Evolutionary conservation across 2,329 filamentous ascomycete genomes (phyloP).

Genomic region (Fusarium sp.): DNA sequence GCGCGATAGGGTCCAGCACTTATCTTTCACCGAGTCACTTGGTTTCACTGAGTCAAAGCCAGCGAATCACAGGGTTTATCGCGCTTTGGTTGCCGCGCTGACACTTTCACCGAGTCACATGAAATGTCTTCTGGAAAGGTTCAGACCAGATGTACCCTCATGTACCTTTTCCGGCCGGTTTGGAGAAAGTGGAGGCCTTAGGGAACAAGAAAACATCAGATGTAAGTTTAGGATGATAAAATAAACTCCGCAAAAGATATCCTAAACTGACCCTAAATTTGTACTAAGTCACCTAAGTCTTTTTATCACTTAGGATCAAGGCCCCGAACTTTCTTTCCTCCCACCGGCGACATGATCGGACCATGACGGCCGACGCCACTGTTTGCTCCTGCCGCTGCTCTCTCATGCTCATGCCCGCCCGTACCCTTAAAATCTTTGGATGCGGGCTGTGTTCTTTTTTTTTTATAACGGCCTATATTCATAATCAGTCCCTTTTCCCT

Average conservation of each 20-base stretch:
- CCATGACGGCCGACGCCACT: slow-evolving; percentile 34
- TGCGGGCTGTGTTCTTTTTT: neutral
- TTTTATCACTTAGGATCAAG: neutral
- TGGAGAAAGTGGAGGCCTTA: neutral
- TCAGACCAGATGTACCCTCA: slow-evolving; percentile 12
- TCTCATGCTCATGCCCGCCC: neutral
- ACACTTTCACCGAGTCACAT: slow-evolving; percentile 19
- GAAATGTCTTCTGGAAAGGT: neutral
- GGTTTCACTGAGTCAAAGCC: slow-evolving; percentile 31
- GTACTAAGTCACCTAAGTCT: neutral
- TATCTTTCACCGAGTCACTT: slow-evolving; percentile 33
- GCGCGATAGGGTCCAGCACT: neutral
- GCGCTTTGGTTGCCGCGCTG: slow-evolving; percentile 22
- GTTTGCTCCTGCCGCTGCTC: neutral
- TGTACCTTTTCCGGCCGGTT: slow-evolving; percentile 27
- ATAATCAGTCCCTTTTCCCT: neutral
- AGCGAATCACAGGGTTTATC: slow-evolving; percentile 12
- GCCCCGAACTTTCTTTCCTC: neutral
- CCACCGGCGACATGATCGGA: slow-evolving; percentile 30
- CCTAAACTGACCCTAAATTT: neutral
- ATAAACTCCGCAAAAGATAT: neutral
- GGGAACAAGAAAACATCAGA: neutral
- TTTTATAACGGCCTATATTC: neutral
- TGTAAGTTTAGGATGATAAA: neutral
- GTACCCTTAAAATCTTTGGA: slow-evolving; percentile 30